These are phyloP conservation scores for Lentinula sp. DNA, from an alignment of 768 basidiomycete species.

Conservation along the genomic window DNA sequence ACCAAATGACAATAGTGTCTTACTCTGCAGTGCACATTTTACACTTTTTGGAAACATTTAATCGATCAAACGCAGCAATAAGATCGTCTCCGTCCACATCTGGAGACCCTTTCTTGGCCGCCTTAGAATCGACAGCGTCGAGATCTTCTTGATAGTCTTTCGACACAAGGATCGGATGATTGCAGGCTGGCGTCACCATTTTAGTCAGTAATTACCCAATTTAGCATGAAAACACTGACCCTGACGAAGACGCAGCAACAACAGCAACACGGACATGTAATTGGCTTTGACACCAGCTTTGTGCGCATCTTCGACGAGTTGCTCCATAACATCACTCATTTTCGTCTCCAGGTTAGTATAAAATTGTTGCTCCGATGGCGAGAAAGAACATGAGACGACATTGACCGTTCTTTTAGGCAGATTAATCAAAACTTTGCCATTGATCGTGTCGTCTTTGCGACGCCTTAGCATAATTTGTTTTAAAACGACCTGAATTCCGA, in stretches of 20 bases:
- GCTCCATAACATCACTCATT: slow-evolving; percentile 62
- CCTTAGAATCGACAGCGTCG: slow-evolving; percentile 69
- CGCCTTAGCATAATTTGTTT: slow-evolving; percentile 87
- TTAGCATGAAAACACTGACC: slow-evolving; percentile 37
- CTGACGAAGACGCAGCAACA: slow-evolving; percentile 83
- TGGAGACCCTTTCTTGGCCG: slow-evolving; percentile 30
- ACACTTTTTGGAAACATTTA: slow-evolving; percentile 71
- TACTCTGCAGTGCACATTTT: slow-evolving; percentile 72
- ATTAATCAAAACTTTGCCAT: slow-evolving; percentile 78
- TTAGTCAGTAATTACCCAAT: slow-evolving; percentile 1
- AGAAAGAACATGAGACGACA: slow-evolving; percentile 73
- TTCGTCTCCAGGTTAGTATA: slow-evolving; percentile 68
- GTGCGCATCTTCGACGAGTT: slow-evolving; percentile 41
- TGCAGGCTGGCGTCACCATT: slow-evolving; percentile 58
- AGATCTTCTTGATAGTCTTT: slow-evolving; percentile 69
- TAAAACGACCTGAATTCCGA: slow-evolving; percentile 55
- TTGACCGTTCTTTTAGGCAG: slow-evolving; percentile 72
- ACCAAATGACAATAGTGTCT: slow-evolving; percentile 18
- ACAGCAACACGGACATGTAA: slow-evolving; percentile 65
- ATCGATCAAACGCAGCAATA: slow-evolving; percentile 61
- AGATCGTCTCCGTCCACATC: slow-evolving; percentile 50
- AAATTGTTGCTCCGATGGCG: slow-evolving; percentile 70
- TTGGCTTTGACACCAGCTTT: slow-evolving; percentile 32
- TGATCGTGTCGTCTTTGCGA: slow-evolving; percentile 64
- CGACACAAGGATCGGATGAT: slow-evolving; percentile 79